Percentiles rank a stretch among this genome's conserved stretches.
phyloP scores from a whole-genome alignment of 345 rosid genomes.

The Cochlearia excelsa region DNA sequence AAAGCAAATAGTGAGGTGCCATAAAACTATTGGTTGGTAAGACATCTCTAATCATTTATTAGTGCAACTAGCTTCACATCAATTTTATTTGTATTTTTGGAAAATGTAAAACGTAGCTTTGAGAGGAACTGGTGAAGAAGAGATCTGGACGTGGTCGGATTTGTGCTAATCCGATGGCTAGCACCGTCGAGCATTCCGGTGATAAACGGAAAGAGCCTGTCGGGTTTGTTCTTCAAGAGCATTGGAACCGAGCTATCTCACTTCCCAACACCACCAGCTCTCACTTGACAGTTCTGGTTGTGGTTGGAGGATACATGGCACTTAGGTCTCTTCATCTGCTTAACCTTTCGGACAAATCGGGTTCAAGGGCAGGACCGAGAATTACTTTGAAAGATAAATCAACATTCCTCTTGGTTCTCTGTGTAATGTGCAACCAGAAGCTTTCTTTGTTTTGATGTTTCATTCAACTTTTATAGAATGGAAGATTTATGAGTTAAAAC shows the following conservation, averaged over 20 bases:
- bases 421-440: constrained; percentile 11
- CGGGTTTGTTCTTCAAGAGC: constrained; percentile 90
- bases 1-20: constrained; percentile 51
- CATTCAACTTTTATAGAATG: neutral
- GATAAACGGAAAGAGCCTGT: constrained; percentile 80
- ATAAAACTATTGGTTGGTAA: constrained; percentile 43
- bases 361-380: constrained; percentile 89
- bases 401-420: constrained; percentile 1
- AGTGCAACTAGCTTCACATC: no score
- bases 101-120: constrained; percentile 45
- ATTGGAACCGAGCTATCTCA: constrained; percentile 89
- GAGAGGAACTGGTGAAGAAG: constrained; percentile 76
- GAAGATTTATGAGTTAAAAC: no score
- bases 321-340: constrained; percentile 72
- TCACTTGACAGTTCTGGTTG: constrained; percentile 75
- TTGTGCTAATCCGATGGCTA: constrained; percentile 86
- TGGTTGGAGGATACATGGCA: constrained; percentile 88
- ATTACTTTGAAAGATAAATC: constrained; percentile 45
- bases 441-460: constrained; percentile 25
- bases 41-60: constrained; percentile 32
- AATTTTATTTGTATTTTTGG: no score
- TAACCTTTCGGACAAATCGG: constrained; percentile 95
- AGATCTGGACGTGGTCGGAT: constrained; percentile 78
- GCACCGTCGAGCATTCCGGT: constrained; percentile 91
- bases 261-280: constrained; percentile 80